Conservation (phyloP, 305 asterid species). For the Caryopteris hybrid region DNA sequence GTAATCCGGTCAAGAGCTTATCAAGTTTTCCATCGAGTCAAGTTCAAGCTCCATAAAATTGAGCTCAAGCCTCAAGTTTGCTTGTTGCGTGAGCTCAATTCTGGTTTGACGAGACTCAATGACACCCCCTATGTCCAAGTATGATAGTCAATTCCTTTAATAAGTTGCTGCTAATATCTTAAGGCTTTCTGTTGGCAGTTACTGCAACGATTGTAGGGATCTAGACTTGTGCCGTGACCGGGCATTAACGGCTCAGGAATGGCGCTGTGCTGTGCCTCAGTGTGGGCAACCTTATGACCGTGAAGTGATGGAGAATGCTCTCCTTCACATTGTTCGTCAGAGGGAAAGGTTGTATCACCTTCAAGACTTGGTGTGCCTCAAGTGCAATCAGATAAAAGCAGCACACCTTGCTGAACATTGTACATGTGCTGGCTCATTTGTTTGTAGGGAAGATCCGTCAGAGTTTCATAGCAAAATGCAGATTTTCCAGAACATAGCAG, state of each 20-base stretch:
- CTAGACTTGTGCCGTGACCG: conserved; percentile 73
- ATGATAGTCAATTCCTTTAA: neutral
- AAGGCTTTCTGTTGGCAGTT: conserved; percentile 37
- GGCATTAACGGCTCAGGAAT: conserved; percentile 56
- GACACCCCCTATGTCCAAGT: neutral
- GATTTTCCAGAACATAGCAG: conserved; percentile 56
- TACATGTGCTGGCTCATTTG: conserved; percentile 76
- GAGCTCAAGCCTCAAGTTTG: no score
- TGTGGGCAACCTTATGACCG: conserved; percentile 90
- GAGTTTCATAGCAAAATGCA: conserved; percentile 69
- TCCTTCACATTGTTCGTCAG: conserved; percentile 76
- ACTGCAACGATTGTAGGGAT: conserved; percentile 93
- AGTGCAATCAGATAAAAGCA: conserved; percentile 85
- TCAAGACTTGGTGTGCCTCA: conserved; percentile 86
- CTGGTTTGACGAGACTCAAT: no score
- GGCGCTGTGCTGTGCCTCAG: conserved; percentile 75
- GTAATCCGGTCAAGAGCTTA: neutral
- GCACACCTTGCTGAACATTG: conserved; percentile 83
- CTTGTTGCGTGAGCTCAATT: no score
- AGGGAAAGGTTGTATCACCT: conserved; percentile 85
- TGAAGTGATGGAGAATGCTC: conserved; percentile 76
- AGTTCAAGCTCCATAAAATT: neutral
- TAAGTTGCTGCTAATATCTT: neutral
- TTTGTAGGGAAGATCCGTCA: conserved; percentile 61
- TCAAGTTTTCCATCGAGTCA: neutral